phyloP scores from a whole-genome alignment of 192 early-diverging fungal genomes.

The Glomus cerebriforme region DNA sequence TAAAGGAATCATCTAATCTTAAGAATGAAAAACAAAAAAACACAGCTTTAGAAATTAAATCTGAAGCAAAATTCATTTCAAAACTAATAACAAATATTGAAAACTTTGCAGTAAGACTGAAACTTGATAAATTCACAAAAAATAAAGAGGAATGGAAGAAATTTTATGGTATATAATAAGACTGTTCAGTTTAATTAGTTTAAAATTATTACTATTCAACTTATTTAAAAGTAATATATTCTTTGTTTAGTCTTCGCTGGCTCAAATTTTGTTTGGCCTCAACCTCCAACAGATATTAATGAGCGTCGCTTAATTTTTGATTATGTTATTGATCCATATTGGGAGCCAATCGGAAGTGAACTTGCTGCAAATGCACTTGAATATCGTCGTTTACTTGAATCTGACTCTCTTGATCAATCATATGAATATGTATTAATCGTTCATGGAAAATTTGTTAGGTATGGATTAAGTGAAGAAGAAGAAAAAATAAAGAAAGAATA shows the following conservation, averaged over 20 bases:
- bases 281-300: not conserved
- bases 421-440: constrained; percentile 19
- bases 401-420: constrained; percentile 4
- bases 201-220: not conserved
- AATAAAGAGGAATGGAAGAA: constrained; percentile 28
- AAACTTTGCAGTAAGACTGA: constrained; percentile 11
- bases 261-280: constrained; percentile 12
- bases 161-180: constrained; percentile 27
- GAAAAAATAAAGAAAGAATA: constrained; percentile 8
- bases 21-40: constrained; percentile 25
- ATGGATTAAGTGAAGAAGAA: constrained; percentile 2
- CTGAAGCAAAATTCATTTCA: constrained; percentile 15
- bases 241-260: constrained; percentile 26
- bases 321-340: constrained; percentile 15
- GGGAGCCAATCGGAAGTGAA: constrained; percentile 25
- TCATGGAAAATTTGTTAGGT: constrained; percentile 17
- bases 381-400: constrained; percentile 27
- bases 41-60: constrained; percentile 26
- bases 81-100: constrained; percentile 17
- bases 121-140: constrained; percentile 18
- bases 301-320: constrained; percentile 8
- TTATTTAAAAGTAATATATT: constrained; percentile 2
- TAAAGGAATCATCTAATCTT: constrained; percentile 30
- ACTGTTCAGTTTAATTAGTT: constrained; percentile 16
- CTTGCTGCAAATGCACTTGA: constrained; percentile 5